A percentile compares a stretch with the other conserved stretches of the same genome.
Evolutionary conservation across 805 yeast genomes (phyloP).

Genomic region (Ogataea ganodermae): DNA sequence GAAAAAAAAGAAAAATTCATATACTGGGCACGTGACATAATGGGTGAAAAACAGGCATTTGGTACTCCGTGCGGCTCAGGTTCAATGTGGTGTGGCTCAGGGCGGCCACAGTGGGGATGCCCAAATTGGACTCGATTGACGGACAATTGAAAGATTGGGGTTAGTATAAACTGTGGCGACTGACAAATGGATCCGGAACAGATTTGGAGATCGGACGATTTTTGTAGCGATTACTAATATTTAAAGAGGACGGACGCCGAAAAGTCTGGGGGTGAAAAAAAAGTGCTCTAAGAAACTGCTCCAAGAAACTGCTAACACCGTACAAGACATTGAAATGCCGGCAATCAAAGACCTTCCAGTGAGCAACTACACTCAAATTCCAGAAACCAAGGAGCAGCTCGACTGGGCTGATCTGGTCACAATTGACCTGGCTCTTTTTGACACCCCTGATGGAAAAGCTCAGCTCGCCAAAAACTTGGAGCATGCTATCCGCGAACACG

Average conservation of each 20-base stretch:
- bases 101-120: not conserved
- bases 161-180: not conserved
- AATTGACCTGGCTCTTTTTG: conserved; percentile 34
- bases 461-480: conserved; percentile 33
- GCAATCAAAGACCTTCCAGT: conserved; percentile 3
- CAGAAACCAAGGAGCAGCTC: conserved; percentile 31
- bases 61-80: not conserved
- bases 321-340: conserved; percentile 8
- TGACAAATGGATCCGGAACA: too few relatives aligned
- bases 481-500: conserved; percentile 34
- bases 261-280: too few relatives aligned
- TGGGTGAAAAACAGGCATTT: not conserved
- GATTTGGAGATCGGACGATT: too few relatives aligned
- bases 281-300: too few relatives aligned
- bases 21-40: not conserved
- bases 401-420: conserved; percentile 38
- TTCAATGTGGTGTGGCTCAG: not conserved
- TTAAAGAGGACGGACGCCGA: too few relatives aligned
- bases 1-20: not conserved
- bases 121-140: not conserved
- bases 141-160: not conserved
- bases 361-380: conserved; percentile 13
- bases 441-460: conserved; percentile 32
- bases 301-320: too few relatives aligned
- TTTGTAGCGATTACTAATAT: too few relatives aligned